Conservation (phyloP, 1,284 basidiomycete species). For the Papiliotrema nemorosa region DNA sequence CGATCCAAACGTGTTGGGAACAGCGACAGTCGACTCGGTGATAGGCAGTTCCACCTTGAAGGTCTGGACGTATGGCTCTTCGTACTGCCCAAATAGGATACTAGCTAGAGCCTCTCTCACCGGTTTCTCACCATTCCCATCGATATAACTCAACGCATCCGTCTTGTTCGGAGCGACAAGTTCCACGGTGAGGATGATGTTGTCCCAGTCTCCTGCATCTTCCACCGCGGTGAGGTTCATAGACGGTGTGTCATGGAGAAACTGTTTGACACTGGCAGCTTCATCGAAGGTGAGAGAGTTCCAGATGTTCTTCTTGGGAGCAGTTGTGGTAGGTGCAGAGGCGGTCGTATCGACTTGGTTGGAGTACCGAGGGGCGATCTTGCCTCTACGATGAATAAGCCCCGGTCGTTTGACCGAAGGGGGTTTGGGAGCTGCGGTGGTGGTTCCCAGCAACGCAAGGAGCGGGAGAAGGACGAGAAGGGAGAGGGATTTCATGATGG, state of each 20-base stretch:
- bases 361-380: not conserved
- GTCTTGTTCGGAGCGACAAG: slow-evolving; percentile 37
- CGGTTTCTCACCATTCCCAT: slow-evolving; percentile 20
- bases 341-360: slow-evolving; percentile 13
- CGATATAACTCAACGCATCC: slow-evolving; percentile 26
- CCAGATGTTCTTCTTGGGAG: slow-evolving; percentile 38
- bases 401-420: not conserved
- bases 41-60: slow-evolving; percentile 39
- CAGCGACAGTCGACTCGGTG: slow-evolving; percentile 7
- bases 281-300: slow-evolving; percentile 28
- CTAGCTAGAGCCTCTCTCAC: slow-evolving; percentile 29
- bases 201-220: slow-evolving; percentile 37
- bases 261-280: slow-evolving; percentile 27
- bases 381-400: not conserved
- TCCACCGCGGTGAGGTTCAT: slow-evolving; percentile 39
- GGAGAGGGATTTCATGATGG: not conserved
- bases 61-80: slow-evolving; percentile 40
- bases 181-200: slow-evolving; percentile 36
- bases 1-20: slow-evolving; percentile 17
- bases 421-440: not conserved
- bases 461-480: not conserved
- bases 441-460: not conserved
- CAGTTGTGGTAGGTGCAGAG: slow-evolving; percentile 18
- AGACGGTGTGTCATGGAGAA: slow-evolving; percentile 26
- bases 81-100: slow-evolving; percentile 31